phyloP scores from a whole-genome alignment of 1,284 basidiomycete genomes.

The Cryptococcus floricola region DNA sequence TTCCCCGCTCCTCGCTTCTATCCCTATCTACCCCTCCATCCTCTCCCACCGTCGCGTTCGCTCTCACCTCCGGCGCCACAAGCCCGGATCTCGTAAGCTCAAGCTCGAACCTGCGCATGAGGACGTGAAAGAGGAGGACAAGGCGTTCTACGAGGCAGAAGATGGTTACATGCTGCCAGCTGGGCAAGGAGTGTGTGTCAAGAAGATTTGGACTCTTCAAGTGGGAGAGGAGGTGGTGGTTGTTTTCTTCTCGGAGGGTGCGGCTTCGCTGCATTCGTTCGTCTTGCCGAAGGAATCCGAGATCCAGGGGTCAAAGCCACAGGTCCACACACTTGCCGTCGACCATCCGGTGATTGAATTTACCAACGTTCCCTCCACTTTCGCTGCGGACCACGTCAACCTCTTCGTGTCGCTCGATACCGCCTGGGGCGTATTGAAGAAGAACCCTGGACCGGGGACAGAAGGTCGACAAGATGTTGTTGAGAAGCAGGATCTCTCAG shows the following conservation, averaged over 20 bases:
- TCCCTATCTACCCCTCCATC: slow-evolving; percentile 58
- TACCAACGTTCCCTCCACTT: slow-evolving; percentile 15
- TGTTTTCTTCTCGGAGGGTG: slow-evolving; percentile 47
- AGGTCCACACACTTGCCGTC: slow-evolving; percentile 29
- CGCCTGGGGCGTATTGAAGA: slow-evolving; percentile 31
- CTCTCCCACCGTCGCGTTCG: slow-evolving; percentile 61
- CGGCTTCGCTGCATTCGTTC: slow-evolving; percentile 41
- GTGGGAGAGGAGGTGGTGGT: slow-evolving; percentile 31
- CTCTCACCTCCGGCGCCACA: slow-evolving; percentile 31
- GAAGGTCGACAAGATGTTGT: slow-evolving; percentile 16
- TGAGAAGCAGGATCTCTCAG: slow-evolving; percentile 6
- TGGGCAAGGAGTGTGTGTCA: slow-evolving; percentile 44
- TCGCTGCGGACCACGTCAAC: slow-evolving; percentile 6
- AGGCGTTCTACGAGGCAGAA: slow-evolving; percentile 35
- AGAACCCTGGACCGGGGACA: slow-evolving; percentile 16
- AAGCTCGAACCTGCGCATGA: slow-evolving; percentile 19
- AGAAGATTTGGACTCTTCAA: slow-evolving; percentile 31
- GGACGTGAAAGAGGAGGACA: slow-evolving; percentile 35
- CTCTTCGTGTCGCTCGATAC: slow-evolving; percentile 44
- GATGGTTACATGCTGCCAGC: slow-evolving; percentile 40
- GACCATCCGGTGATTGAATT: slow-evolving; percentile 44
- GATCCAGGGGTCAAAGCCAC: slow-evolving; percentile 1
- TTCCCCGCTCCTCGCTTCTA: slow-evolving; percentile 56
- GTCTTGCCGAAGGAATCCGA: slow-evolving; percentile 21
- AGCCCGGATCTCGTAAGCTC: slow-evolving; percentile 2